phyloP scores from a whole-genome alignment of 495 filamentous ascomycete genomes.

The Rostrohypoxylon terebratum region DNA sequence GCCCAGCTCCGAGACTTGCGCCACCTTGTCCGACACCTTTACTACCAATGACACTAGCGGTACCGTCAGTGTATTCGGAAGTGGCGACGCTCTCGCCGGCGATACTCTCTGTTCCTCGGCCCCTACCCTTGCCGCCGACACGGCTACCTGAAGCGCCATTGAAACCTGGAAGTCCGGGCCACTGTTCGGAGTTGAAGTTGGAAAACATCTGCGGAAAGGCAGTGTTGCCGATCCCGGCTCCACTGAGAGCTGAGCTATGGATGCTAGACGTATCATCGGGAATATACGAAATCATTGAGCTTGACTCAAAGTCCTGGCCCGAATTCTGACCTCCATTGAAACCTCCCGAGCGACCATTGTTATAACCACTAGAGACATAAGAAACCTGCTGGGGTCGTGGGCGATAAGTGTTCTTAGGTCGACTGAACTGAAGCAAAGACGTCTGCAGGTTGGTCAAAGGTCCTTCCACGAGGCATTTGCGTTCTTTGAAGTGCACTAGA shows the following conservation, averaged over 20 bases:
- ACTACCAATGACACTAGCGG: constrained; percentile 76
- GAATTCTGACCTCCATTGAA: constrained; percentile 63
- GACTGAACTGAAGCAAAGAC: constrained; percentile 93
- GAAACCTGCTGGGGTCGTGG: constrained; percentile 67
- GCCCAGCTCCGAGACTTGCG: constrained; percentile 82
- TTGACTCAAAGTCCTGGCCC: constrained; percentile 82
- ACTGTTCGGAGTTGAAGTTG: constrained; percentile 84
- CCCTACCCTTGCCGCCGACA: constrained; percentile 65
- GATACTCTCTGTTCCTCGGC: constrained; percentile 76
- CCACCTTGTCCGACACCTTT: constrained; percentile 76
- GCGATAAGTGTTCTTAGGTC: constrained; percentile 91
- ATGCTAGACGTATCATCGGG: constrained; percentile 97
- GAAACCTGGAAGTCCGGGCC: constrained; percentile 82
- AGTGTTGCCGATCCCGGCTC: constrained; percentile 77
- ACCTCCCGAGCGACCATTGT: constrained; percentile 57
- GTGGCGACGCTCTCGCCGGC: constrained; percentile 91
- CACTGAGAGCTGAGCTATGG: constrained; percentile 90
- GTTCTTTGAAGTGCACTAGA: constrained; percentile 96
- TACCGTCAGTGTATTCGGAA: constrained; percentile 86
- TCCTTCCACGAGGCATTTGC: constrained; percentile 94
- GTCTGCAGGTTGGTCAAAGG: constrained; percentile 96
- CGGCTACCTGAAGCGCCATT: constrained; percentile 69
- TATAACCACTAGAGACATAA: constrained; percentile 82
- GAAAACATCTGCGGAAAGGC: constrained; percentile 97
- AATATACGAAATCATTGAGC: constrained; percentile 91